Base-by-base conservation (phyloP, 768 basidiomycete genomes). In the Stropharia rugosoannulata region DNA sequence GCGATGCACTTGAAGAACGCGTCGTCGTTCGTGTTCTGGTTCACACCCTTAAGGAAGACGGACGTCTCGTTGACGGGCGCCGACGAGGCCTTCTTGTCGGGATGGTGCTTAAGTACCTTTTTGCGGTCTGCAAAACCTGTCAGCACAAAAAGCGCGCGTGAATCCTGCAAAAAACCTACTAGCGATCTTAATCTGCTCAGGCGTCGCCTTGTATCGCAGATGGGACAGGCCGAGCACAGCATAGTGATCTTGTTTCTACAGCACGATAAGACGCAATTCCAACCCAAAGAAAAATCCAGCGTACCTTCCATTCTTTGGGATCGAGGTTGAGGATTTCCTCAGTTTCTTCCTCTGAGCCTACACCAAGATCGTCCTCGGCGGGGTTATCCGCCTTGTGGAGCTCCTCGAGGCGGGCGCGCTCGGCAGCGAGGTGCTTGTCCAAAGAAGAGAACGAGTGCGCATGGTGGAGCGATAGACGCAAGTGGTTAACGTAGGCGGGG, bases 1-100 rank as follows among this genome's bases (percentile, higher is more conserved):
- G 92, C 88, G 62, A 99, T 98, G 71, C 97, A 99, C 75, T 99
- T 99, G 90, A 99, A 99, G 80, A 99, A 98, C 0, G 87, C 87
- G 65, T 99, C 96, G 71, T 98, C 95, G 76, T 98, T 96, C 56
- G 92, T 87, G 64, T 91, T 90, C 63, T 86, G 84, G 36, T 84
- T 83, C 36, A 80, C 73, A 42, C 82, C 85, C 9, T 66, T 42
- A 52, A 77, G 71, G 25, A 89, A 83, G 45, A 74, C 59, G 22
- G 71, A 66, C 59, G 69, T 68, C 15, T 72, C 51, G 47, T 66
- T 59, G 25, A 66, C 49, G 8, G 69, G 60, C 7, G 67, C 61
- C 13, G 69, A 56, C 18, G 66, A 68, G 5, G 77, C 85, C 70
- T 98, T 98, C 76, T 98, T 98, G 76, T 98, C 95, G 0, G 95